Evolutionary conservation across 2,329 filamentous ascomycete genomes (phyloP).

Genomic region (Echinosphaeria canescens): DNA sequence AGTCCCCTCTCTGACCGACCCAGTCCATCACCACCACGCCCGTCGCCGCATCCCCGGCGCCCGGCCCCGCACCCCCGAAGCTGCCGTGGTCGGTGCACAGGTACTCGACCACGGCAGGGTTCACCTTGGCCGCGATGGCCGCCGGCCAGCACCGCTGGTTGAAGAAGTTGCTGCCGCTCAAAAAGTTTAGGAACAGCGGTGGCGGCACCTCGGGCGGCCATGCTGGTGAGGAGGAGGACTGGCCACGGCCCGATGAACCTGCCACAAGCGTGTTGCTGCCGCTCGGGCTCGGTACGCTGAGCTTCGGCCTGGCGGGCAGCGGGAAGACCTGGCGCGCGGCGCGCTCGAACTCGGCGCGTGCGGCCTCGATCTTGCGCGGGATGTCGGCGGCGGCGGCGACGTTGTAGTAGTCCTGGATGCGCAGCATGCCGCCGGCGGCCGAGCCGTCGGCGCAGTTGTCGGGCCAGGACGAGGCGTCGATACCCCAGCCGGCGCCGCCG

Average conservation of each 20-base stretch:
- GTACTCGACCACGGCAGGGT: conserved; percentile 50
- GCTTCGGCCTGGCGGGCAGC: conserved; percentile 19
- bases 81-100: conserved; percentile 34
- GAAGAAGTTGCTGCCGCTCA: conserved; percentile 89
- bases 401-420: conserved; percentile 91
- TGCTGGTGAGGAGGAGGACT: conserved; percentile 2
- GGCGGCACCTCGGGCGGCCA: conserved; percentile 1
- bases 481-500: conserved; percentile 28
- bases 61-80: conserved; percentile 23
- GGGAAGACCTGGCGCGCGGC: conserved; percentile 30
- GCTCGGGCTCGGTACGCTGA: too few relatives aligned
- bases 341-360: conserved; percentile 55
- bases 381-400: conserved; percentile 57
- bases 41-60: conserved; percentile 50
- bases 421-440: conserved; percentile 48
- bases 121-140: conserved; percentile 69
- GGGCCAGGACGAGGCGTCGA: conserved; percentile 51
- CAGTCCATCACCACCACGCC: conserved; percentile 87
- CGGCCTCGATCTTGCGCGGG: conserved; percentile 55
- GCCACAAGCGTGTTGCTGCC: too few relatives aligned
- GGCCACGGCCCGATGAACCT: too few relatives aligned
- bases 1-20: conserved; percentile 73
- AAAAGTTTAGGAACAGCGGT: conserved; percentile 77
- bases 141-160: conserved; percentile 84
- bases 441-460: conserved; percentile 69